Percentiles rank a stretch among this genome's conserved stretches.
Evolutionary conservation across 75 land plant species (phyloP).

Genomic region (Chamaecyparis obtusa): DNA sequence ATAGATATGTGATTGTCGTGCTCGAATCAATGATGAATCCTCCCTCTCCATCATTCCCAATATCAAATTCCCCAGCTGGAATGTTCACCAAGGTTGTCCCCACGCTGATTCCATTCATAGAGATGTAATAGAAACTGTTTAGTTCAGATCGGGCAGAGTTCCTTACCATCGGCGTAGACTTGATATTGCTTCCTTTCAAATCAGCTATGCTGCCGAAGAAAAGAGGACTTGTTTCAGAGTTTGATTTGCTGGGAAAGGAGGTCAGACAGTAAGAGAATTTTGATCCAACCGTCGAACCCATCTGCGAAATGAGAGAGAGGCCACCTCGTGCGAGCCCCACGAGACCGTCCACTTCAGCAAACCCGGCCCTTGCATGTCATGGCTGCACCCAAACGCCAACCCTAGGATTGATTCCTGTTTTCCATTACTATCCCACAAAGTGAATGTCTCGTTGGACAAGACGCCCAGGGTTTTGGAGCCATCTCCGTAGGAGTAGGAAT

Average conservation of each 20-base stretch:
- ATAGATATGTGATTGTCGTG: neutral
- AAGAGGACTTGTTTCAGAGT: slow-evolving; percentile 17
- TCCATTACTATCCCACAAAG: slow-evolving; percentile 9
- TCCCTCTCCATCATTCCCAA: neutral
- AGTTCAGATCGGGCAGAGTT: neutral
- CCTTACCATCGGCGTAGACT: slow-evolving; percentile 15
- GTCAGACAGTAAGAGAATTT: slow-evolving; percentile 67
- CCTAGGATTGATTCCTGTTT: neutral
- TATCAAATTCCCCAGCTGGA: neutral
- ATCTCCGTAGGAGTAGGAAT: slow-evolving; percentile 24
- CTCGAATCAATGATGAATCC: slow-evolving; percentile 3
- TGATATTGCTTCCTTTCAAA: neutral
- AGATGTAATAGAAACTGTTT: slow-evolving; percentile 25
- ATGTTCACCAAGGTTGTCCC: neutral
- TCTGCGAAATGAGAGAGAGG: slow-evolving; percentile 39
- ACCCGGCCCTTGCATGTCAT: slow-evolving; percentile 1
- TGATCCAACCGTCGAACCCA: slow-evolving; percentile 19
- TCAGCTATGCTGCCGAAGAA: slow-evolving; percentile 24
- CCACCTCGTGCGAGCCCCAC: slow-evolving; percentile 35
- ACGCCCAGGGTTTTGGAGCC: slow-evolving; percentile 17
- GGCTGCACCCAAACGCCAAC: slow-evolving; percentile 36
- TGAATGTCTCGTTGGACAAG: slow-evolving; percentile 21
- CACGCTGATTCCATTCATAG: slow-evolving; percentile 25
- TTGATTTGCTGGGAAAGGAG: neutral
- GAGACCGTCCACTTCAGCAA: neutral